Evolutionary conservation across 2,329 filamentous ascomycete genomes (phyloP), one percentile per base, ranked within the genome.

Genomic region (Cladosporium austrohemisphaericum): DNA sequence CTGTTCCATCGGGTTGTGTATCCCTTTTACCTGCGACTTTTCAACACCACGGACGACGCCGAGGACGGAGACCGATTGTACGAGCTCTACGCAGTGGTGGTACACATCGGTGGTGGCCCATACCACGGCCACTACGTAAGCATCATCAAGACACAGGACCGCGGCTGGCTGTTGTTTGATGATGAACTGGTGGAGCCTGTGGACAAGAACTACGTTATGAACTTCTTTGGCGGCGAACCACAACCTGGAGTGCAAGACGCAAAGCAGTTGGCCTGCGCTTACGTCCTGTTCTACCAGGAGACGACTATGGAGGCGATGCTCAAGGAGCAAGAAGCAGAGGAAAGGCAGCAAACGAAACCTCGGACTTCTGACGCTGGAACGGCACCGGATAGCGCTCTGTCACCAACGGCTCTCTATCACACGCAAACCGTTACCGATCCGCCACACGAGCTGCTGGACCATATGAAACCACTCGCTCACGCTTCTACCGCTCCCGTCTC

Each of bases 101-200:
- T 98, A 18, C 93, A 98, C 63, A 97, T 98, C 55, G 93, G 93
- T 46, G 90, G 90, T 41, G 94, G 95, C 18, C 92, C 93, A 4
- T 96, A 96, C 63, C 93, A 98, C 64, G 93, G 93, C 3, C 93
- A 98, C 67, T 98, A 98, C 60, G 90, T 98, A 25, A 90, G 91
- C 4, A 93, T 98, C 48, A 91, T 98, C 74, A 98, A 98, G 71
- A 97, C 93, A 0, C 85, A 94, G 63, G 93, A 97, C 64, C 83
- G 88, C 46, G 93, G 93, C 22, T 98, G 93, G 93, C 73, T 98
- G 33, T 73, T 98, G 5, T 98, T 98, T 60, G 93, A 98, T 60
- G 93, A 98, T 62, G 93, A 98, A 71, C 90, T 97, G 82, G 93
- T 98, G 4, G 93, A 98, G 67, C 93, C 93, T 0, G 93, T 98